Evolutionary conservation across 306 rosid genomes (phyloP).

Genomic region (Medicago arabica): DNA sequence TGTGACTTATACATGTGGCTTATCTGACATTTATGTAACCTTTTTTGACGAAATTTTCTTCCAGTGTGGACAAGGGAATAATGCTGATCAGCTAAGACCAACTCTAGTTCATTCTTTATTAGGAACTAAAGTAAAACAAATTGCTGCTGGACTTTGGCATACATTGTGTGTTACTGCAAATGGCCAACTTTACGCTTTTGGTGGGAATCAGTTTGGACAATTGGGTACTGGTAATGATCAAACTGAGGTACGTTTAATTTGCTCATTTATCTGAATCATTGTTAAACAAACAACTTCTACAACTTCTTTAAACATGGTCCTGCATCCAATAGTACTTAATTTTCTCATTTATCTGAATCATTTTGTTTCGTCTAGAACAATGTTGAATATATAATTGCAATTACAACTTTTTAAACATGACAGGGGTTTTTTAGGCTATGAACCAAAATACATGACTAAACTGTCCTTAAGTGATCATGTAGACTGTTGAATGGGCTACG

Average conservation of each 20-base stretch:
- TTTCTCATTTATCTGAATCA: not conserved
- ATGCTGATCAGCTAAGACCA: slow-evolving; percentile 78
- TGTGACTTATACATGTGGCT: slow-evolving; percentile 3
- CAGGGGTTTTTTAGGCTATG: too few relatives aligned
- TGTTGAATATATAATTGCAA: not conserved
- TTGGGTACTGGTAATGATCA: slow-evolving; percentile 82
- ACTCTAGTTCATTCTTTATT: slow-evolving; percentile 65
- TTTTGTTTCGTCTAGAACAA: not conserved
- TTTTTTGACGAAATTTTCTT: slow-evolving; percentile 22
- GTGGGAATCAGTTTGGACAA: slow-evolving; percentile 96
- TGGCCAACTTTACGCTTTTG: slow-evolving; percentile 72
- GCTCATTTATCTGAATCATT: not conserved
- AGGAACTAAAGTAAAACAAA: slow-evolving; percentile 56
- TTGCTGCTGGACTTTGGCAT: slow-evolving; percentile 95
- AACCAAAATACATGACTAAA: too few relatives aligned
- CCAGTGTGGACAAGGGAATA: slow-evolving; percentile 87
- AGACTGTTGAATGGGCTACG: too few relatives aligned
- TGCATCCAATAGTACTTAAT: slow-evolving; percentile 3
- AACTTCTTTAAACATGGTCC: not conserved
- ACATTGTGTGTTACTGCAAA: slow-evolving; percentile 72
- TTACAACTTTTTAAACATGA: not conserved
- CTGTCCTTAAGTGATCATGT: too few relatives aligned
- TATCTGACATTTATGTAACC: slow-evolving; percentile 3
- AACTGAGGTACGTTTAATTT: slow-evolving; percentile 61
- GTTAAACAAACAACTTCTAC: not conserved